These are phyloP conservation scores for Monoraphidium neglectum DNA, from an alignment of 139 green algal species.

Conservation along the genomic window DNA sequence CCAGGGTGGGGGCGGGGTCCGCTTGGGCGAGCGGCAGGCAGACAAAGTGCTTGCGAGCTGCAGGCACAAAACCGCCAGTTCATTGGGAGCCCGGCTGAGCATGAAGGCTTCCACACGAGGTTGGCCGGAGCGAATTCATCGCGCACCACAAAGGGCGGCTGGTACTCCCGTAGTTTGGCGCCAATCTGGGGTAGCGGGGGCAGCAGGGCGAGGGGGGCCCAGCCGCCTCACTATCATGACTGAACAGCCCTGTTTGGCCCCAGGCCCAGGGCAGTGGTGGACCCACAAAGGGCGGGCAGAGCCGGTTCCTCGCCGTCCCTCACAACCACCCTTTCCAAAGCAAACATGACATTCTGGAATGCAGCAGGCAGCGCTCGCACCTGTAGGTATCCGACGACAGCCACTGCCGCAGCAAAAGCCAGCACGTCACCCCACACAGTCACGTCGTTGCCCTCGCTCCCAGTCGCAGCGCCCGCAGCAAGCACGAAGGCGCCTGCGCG, in stretches of 20 bases:
- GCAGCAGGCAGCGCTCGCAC: conserved; percentile 28
- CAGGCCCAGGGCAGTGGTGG: too few relatives aligned
- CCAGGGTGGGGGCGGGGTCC: too few relatives aligned
- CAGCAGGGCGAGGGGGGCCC: too few relatives aligned
- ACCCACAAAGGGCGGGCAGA: too few relatives aligned
- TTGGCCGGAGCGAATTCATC: neutral
- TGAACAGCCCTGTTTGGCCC: too few relatives aligned
- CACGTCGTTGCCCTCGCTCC: conserved; percentile 23
- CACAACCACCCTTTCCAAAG: too few relatives aligned
- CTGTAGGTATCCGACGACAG: conserved; percentile 47
- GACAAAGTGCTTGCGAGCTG: neutral
- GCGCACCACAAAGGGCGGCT: neutral
- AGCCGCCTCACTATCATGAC: too few relatives aligned
- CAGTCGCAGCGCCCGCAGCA: conserved; percentile 29
- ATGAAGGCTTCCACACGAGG: neutral
- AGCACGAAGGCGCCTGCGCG: conserved; percentile 47
- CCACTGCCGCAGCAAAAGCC: conserved; percentile 43
- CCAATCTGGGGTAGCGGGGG: too few relatives aligned
- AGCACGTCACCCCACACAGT: conserved; percentile 67
- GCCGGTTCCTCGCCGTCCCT: too few relatives aligned
- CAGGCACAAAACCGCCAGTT: neutral
- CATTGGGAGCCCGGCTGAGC: neutral
- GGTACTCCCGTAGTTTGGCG: neutral
- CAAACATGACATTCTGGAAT: conserved; percentile 4
- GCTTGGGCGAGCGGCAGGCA: conserved; percentile 44